Conservation (phyloP, 2,329 filamentous ascomycete species). For the Rhynchosporium secalis region DNA sequence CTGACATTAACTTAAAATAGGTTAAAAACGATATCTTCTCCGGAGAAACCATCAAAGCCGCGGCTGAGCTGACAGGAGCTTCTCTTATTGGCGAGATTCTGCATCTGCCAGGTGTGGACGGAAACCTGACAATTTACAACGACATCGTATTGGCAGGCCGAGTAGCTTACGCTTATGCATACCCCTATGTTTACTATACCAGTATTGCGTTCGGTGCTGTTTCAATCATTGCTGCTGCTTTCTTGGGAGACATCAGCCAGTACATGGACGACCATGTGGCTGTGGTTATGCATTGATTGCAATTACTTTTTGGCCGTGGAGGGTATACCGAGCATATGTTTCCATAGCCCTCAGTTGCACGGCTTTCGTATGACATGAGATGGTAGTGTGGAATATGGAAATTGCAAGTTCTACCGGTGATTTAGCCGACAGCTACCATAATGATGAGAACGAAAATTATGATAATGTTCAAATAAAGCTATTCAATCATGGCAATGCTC, state of each 20-base stretch:
- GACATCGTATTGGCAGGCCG: constrained; percentile 57
- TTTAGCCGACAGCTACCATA: background rate
- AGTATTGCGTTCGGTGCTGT: constrained; percentile 62
- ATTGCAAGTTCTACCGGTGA: background rate
- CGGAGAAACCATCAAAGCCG: constrained; percentile 47
- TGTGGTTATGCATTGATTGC: constrained; percentile 42
- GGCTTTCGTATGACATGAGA: too few species aligned
- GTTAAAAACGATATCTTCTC: constrained; percentile 36
- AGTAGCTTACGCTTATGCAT: constrained; percentile 57
- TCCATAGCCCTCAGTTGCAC: too few species aligned
- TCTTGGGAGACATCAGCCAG: constrained; percentile 58
- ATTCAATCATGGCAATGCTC: too few species aligned
- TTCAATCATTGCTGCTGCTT: constrained; percentile 56
- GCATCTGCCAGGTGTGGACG: constrained; percentile 52
- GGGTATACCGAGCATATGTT: background rate
- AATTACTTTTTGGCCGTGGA: background rate
- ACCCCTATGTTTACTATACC: constrained; percentile 61
- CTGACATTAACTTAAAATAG: background rate
- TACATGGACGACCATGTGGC: constrained; percentile 61
- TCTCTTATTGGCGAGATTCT: constrained; percentile 52
- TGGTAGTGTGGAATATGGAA: background rate
- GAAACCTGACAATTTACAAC: constrained; percentile 50
- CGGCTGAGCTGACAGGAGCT: constrained; percentile 54
- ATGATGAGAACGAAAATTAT: background rate
- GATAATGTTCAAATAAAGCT: background rate